Conservation (phyloP, 768 basidiomycete genomes). For the Lactifluus volemus region DNA sequence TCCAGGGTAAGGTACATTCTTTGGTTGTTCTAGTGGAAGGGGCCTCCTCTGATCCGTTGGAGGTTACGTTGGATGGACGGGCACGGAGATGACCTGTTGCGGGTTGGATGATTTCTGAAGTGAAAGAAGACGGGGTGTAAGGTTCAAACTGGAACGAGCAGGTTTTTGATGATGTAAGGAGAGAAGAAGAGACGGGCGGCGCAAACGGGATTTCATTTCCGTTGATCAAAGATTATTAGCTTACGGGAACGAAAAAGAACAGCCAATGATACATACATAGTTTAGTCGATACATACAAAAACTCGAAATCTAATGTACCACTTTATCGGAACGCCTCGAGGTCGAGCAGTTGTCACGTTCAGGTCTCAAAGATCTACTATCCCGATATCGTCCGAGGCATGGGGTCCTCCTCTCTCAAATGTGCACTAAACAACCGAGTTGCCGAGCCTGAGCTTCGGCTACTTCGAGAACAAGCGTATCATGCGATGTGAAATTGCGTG, state of each 20-base stretch:
- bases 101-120: not conserved
- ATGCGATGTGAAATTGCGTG: too few relatives aligned
- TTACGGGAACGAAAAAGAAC: not conserved
- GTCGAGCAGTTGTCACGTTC: too few relatives aligned
- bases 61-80: not conserved
- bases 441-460: not conserved
- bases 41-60: not conserved
- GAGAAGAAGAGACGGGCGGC: not conserved
- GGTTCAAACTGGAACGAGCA: not conserved
- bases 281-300: not conserved
- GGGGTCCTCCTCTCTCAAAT: too few relatives aligned
- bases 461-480: too few relatives aligned
- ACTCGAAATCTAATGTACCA: not conserved
- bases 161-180: not conserved
- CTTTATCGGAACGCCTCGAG: too few relatives aligned
- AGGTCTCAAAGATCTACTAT: not conserved
- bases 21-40: not conserved
- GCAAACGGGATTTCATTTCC: not conserved
- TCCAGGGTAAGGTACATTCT: not conserved
- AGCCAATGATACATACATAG: not conserved
- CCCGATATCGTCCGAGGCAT: not conserved
- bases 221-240: not conserved
- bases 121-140: not conserved
- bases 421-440: not conserved
- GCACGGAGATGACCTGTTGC: not conserved